phyloP scores from a whole-genome alignment of 2,329 filamentous ascomycete genomes.

The Neonectria neomacrospora region DNA sequence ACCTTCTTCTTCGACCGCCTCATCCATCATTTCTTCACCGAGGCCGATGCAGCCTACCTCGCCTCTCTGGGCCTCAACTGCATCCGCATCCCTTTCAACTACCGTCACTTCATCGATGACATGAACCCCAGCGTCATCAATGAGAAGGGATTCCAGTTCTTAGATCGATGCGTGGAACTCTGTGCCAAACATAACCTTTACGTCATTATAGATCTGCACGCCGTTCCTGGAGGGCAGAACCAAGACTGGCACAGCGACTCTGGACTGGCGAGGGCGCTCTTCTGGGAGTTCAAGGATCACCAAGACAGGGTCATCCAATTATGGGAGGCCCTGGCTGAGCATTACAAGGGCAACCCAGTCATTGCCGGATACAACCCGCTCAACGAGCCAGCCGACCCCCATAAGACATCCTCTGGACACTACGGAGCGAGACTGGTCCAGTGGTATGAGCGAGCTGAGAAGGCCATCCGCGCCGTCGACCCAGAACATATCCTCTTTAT shows the following conservation, averaged over 20 bases:
- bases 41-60: constrained; percentile 68
- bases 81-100: constrained; percentile 70
- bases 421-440: constrained; percentile 48
- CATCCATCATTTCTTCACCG: constrained; percentile 68
- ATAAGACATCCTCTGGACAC: constrained; percentile 39
- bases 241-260: constrained; percentile 60
- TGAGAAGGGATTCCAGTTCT: constrained; percentile 58
- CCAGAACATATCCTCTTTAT: constrained; percentile 62
- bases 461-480: constrained; percentile 54
- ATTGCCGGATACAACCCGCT: constrained; percentile 55
- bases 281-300: constrained; percentile 60
- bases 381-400: constrained; percentile 48
- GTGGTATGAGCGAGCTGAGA: constrained; percentile 56
- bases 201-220: constrained; percentile 58
- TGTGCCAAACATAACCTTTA: constrained; percentile 57
- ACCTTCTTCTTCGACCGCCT: constrained; percentile 70
- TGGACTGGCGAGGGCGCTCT: constrained; percentile 52
- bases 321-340: constrained; percentile 55
- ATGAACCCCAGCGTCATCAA: constrained; percentile 61
- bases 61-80: constrained; percentile 67
- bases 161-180: constrained; percentile 61
- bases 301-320: constrained; percentile 58
- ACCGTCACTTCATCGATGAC: constrained; percentile 66
- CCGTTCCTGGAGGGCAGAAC: constrained; percentile 58
- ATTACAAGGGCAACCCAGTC: constrained; percentile 56